Evolutionary conservation across 2,329 filamentous ascomycete genomes (phyloP).

Genomic region (Verticillium nonalfalfae): DNA sequence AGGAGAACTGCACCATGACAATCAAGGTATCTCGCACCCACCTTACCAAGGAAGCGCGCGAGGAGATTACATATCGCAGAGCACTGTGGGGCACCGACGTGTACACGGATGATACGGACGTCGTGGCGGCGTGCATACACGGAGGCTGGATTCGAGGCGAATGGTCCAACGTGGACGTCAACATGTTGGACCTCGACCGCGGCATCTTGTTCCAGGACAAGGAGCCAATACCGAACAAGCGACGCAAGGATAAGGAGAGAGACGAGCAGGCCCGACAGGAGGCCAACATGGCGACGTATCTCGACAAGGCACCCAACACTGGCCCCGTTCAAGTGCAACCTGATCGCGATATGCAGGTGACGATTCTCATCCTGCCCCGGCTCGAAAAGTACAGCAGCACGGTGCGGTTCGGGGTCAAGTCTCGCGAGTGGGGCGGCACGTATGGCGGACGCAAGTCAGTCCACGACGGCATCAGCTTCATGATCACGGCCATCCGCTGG

Average conservation of each 20-base stretch:
- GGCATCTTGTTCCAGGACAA: constrained; percentile 17
- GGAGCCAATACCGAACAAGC: constrained; percentile 13
- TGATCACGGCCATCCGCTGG: constrained; percentile 76
- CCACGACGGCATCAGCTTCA: constrained; percentile 87
- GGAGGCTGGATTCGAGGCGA: constrained; percentile 87
- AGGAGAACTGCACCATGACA: constrained; percentile 86
- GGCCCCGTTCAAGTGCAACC: constrained; percentile 59
- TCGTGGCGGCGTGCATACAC: constrained; percentile 88
- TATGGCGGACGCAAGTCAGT: constrained; percentile 32
- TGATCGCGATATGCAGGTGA: constrained; percentile 80
- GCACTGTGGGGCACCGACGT: constrained; percentile 91
- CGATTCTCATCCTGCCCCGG: constrained; percentile 73
- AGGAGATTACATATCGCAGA: constrained; percentile 75
- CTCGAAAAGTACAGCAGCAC: constrained; percentile 71
- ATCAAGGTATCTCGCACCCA: constrained; percentile 80
- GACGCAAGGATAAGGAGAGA: constrained; percentile 21
- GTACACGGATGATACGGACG: constrained; percentile 93
- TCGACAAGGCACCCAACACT: constrained; percentile 47
- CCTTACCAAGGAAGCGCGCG: constrained; percentile 61
- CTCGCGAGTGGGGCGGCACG: constrained; percentile 66
- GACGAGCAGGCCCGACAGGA: constrained; percentile 25
- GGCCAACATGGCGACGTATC: constrained; percentile 31
- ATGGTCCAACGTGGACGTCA: constrained; percentile 70
- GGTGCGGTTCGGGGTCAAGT: constrained; percentile 74
- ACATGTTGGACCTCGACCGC: constrained; percentile 53